These are phyloP conservation scores for Colletotrichum navitas DNA, from an alignment of 2,329 filamentous ascomycete genomes.

Conservation along the genomic window DNA sequence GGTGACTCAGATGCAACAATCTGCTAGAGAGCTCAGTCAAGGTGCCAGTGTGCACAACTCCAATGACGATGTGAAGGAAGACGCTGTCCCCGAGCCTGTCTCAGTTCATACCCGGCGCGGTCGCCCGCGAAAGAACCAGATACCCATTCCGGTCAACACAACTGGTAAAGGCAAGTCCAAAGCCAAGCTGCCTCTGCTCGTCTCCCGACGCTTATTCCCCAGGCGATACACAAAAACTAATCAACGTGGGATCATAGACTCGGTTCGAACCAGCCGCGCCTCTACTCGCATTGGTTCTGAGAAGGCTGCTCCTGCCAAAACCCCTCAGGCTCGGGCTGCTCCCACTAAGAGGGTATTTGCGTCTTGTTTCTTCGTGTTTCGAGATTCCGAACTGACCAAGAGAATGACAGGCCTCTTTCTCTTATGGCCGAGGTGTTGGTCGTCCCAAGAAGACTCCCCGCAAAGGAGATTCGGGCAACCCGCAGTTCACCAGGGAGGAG, in stretches of 20 bases:
- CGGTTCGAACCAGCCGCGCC: not conserved
- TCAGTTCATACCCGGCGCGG: constrained; percentile 10
- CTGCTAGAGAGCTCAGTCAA: not conserved
- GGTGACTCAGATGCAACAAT: not conserved
- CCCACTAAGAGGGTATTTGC: constrained; percentile 20
- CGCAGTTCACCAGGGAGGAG: constrained; percentile 46
- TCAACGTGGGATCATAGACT: constrained; percentile 2
- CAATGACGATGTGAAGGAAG: constrained; percentile 1
- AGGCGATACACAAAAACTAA: constrained; percentile 6
- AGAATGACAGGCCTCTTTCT: not conserved
- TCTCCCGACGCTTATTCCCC: not conserved
- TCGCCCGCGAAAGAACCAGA: constrained; percentile 12
- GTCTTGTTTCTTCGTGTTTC: not conserved
- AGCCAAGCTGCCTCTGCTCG: not conserved
- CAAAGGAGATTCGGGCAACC: not conserved
- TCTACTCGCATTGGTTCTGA: not conserved
- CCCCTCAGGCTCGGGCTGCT: too few relatives aligned
- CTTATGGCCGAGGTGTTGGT: constrained; percentile 23
- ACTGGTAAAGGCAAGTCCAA: not conserved
- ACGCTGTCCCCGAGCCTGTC: not conserved
- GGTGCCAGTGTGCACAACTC: not conserved
- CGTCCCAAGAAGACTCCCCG: constrained; percentile 8
- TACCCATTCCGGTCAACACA: not conserved
- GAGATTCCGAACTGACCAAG: not conserved
- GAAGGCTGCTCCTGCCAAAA: not conserved